Evolutionary conservation across 2,329 filamentous ascomycete species (phyloP), one percentile per base, ranked within the genome.

Genomic region (Fusarium equiseti): DNA sequence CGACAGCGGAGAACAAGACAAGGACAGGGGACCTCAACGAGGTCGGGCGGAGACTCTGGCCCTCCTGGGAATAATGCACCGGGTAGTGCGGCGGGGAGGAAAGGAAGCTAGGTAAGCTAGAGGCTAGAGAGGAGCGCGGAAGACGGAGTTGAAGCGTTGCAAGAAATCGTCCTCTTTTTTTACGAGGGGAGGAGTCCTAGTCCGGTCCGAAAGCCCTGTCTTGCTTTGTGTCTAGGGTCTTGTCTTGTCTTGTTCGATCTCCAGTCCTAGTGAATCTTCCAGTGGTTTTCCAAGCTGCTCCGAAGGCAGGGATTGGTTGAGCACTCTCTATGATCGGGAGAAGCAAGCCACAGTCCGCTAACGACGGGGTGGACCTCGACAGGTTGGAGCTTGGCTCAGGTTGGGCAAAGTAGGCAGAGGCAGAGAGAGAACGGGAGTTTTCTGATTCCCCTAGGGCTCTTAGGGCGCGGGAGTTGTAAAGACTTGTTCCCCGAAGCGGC

Each of bases 71-170:
- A 64, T 57, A 61, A 62, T 42, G 52, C 43, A 43, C 63, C 62
- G 46, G 49, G 58, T 68, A 60, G 55, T 63, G 61, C 51, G 50
- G 51, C 50, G 63, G 68, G 58, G 46, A 57, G 46, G 43, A 49
- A 32, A 51, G 68, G 58, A 44, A 57, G 46, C 24, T 54, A 55
- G 29, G 50, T 42, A 60, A 59, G 48, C 68, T 62, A 63, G 52
- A 68, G 51, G 31, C 64, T 68, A 69, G 55, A 71, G 59, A 52
- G 59, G 59, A 56, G 50, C 50, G 50, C 63, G 64, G 68, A 71
- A 66, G 51, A 40, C 68, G 68, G 68, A 58, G 66, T 65, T 60
- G 59, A 66, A 70, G 66, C 65, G 63, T 63, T 62, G 61, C 57
- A 69, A 67, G 35, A 53, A 50, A 32, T 68, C 57, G 58, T 35